A percentile compares a stretch with the other conserved stretches of the same genome.
These are phyloP conservation scores for Suillus alpinus DNA, from an alignment of 768 basidiomycete species.

Conservation along the genomic window DNA sequence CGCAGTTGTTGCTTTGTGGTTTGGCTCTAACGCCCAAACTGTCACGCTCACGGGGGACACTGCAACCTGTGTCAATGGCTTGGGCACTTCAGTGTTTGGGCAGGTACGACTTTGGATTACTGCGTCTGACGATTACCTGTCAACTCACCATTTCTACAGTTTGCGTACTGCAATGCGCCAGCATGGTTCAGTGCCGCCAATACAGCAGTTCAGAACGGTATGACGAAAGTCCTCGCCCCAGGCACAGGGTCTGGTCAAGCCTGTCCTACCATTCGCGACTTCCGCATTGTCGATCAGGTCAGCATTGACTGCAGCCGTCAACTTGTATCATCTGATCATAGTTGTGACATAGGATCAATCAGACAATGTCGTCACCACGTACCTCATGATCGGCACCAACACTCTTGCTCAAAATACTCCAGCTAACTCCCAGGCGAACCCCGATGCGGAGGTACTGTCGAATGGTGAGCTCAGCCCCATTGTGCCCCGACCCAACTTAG, in stretches of 20 bases:
- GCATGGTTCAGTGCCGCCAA: conserved; percentile 23
- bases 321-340: not conserved
- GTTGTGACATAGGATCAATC: conserved; percentile 22
- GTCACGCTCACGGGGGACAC: conserved; percentile 23
- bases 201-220: conserved; percentile 17
- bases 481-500: not conserved
- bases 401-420: conserved; percentile 28
- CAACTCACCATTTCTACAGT: conserved; percentile 9
- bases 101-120: conserved; percentile 12
- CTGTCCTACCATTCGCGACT: conserved; percentile 26
- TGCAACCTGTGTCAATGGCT: conserved; percentile 21
- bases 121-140: not conserved
- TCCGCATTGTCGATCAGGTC: conserved; percentile 26
- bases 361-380: conserved; percentile 26
- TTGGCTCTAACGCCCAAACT: conserved; percentile 24
- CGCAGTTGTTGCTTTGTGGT: conserved; percentile 26
- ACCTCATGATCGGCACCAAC: conserved; percentile 20
- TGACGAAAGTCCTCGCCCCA: conserved; percentile 18
- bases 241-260: conserved; percentile 20
- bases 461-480: conserved; percentile 15
- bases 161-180: conserved; percentile 24
- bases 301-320: not conserved
- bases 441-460: conserved; percentile 19
- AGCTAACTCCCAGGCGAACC: conserved; percentile 22
- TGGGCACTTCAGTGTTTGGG: conserved; percentile 21